Evolutionary conservation across 2,329 filamentous ascomycete species (phyloP).

Genomic region (Penicillium verrucosum): DNA sequence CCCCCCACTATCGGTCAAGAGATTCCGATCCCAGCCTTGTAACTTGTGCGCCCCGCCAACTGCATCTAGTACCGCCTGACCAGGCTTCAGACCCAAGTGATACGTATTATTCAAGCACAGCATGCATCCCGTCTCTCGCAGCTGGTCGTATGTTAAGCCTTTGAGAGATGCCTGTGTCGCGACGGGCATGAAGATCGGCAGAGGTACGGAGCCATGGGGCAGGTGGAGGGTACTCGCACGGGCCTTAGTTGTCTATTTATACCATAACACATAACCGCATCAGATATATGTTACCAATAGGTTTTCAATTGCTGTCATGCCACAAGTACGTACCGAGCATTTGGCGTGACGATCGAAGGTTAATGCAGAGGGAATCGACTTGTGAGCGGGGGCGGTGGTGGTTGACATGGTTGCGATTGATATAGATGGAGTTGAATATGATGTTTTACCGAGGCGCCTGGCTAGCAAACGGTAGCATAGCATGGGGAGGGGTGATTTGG

Average conservation of each 20-base stretch:
- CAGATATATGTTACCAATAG: slow-evolving; percentile 8
- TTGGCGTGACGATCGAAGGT: slow-evolving; percentile 73
- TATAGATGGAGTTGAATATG: neutral
- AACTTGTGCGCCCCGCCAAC: slow-evolving; percentile 91
- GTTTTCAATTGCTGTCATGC: neutral
- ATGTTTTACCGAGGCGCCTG: slow-evolving; percentile 7
- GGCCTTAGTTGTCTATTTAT: slow-evolving; percentile 78
- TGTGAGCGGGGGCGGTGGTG: slow-evolving; percentile 20
- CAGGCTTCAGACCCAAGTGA: slow-evolving; percentile 90
- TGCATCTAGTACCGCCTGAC: slow-evolving; percentile 80
- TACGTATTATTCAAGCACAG: slow-evolving; percentile 98
- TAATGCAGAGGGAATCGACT: slow-evolving; percentile 58
- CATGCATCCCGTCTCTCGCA: slow-evolving; percentile 83
- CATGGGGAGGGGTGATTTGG: slow-evolving; percentile 15
- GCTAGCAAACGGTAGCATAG: slow-evolving; percentile 13
- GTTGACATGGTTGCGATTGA: slow-evolving; percentile 32
- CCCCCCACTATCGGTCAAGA: slow-evolving; percentile 69
- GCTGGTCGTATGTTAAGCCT: slow-evolving; percentile 85
- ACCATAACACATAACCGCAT: slow-evolving; percentile 1
- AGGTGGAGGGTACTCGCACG: slow-evolving; percentile 83
- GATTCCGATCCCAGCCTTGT: slow-evolving; percentile 93
- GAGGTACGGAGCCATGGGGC: slow-evolving; percentile 83
- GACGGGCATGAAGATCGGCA: slow-evolving; percentile 98
- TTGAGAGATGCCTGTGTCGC: slow-evolving; percentile 96
- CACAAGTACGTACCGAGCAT: slow-evolving; percentile 65